Conservation (phyloP, 116 monocot species). For the Zostera marina region DNA sequence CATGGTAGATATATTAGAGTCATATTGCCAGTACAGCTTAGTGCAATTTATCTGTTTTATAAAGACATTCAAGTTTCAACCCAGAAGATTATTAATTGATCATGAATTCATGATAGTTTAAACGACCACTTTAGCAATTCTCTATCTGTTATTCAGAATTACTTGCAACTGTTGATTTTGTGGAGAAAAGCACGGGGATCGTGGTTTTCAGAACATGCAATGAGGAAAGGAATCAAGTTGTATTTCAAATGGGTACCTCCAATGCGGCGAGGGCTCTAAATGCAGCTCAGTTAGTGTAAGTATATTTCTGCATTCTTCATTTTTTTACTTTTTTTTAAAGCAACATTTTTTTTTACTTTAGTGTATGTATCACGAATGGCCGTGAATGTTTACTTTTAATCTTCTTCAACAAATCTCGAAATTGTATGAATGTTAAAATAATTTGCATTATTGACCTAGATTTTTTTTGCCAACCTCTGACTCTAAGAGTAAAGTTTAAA, state of each 20-base stretch:
- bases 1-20: too few species aligned
- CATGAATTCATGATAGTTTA: neutral
- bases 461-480: too few species aligned
- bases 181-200: slow-evolving; percentile 51
- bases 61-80: neutral
- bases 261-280: slow-evolving; percentile 78
- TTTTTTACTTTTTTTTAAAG: neutral
- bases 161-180: slow-evolving; percentile 76
- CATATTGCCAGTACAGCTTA: neutral
- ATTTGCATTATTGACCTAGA: too few species aligned
- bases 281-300: slow-evolving; percentile 89
- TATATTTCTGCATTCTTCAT: slow-evolving; percentile 1
- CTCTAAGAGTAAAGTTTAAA: too few species aligned
- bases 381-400: neutral
- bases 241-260: slow-evolving; percentile 96
- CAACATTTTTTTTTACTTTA: neutral
- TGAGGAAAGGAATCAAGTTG: slow-evolving; percentile 66
- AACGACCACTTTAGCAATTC: neutral
- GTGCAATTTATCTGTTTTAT: neutral
- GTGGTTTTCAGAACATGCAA: slow-evolving; percentile 86
- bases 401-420: too few species aligned
- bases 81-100: neutral
- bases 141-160: slow-evolving; percentile 14
- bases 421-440: too few species aligned
- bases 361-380: neutral